Base-by-base conservation (phyloP, 495 filamentous ascomycete species). In the Talaromyces wortmannii region DNA sequence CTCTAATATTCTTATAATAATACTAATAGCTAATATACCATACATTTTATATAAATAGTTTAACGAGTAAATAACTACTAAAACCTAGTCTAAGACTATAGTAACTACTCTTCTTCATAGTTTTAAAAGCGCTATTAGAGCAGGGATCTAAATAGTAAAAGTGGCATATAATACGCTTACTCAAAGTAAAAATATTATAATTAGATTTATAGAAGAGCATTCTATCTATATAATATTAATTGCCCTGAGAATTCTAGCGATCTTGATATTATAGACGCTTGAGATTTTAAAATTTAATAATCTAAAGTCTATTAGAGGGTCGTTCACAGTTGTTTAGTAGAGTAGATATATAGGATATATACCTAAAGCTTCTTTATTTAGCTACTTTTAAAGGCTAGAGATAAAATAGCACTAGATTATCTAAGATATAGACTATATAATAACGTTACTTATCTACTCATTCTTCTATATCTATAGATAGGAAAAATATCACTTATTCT, bases 341-440 rank as follows among this genome's bases (percentile, higher is more conserved):
- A 44, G 61, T n/a, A 61, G 5, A 8, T 79, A 74, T 61, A 59
- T 46, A 7, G 76, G 78, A 3, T 67, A 71, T 59, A 77, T 82
- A 44, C 73, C 73, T 0, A 76, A 73, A 57, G 61, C 61, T 0
- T 71, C 72, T 7, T 63, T 81, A 15, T 80, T 82, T 58, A 62
- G 70, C 1, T 82, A 66, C 53, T 68, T 82, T 17, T 78, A 83
- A 67, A 59, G 74, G 11, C 59, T 82, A 58, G 78, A 78, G 0
- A 81, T 81, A 77, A 64, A 57, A n/a, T 77, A 62, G 70, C 60
- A 49, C 23, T 49, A 29, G 46, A 46, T 29, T 29, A 29, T 49
- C 7, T 49, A 31, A 49, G 46, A 10, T 16, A 49, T n/a, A n/a
- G n/a, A n/a, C n/a, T n/a, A n/a, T n/a, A n/a, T n/a, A n/a, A n/a